phyloP scores from a whole-genome alignment of 2,329 filamentous ascomycete genomes.

The Xylaria polymorpha region DNA sequence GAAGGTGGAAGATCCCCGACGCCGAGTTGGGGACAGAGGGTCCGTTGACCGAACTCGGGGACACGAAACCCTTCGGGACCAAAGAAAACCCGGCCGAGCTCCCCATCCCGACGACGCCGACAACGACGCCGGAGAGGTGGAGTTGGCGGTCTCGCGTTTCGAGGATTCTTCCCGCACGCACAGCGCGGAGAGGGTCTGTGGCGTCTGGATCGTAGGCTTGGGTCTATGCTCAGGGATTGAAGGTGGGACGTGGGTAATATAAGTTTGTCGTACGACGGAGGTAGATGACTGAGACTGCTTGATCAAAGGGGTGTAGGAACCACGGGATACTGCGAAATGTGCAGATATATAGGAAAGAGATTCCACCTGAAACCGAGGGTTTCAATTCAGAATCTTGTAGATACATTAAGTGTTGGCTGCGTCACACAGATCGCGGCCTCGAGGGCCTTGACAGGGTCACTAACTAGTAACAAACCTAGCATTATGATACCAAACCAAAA shows the following conservation, averaged over 20 bases:
- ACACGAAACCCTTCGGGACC: conserved; percentile 38
- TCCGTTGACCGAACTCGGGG: conserved; percentile 43
- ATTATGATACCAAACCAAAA: no score
- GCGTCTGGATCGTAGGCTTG: neutral
- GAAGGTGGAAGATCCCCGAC: conserved; percentile 30
- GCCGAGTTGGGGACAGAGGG: conserved; percentile 46
- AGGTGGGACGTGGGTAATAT: neutral
- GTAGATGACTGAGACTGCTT: neutral
- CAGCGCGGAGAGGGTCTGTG: neutral
- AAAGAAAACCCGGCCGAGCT: conserved; percentile 48
- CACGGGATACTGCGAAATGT: no score
- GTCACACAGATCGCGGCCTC: no score
- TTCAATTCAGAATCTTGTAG: no score
- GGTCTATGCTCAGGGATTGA: no score
- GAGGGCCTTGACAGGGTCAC: no score
- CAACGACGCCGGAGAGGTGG: neutral
- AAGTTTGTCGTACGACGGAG: neutral
- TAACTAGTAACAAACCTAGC: no score
- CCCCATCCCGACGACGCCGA: conserved; percentile 4
- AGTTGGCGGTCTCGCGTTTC: neutral
- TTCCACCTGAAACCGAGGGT: no score
- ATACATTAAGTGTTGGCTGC: no score
- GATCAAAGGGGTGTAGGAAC: no score
- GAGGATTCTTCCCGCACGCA: conserved; percentile 3
- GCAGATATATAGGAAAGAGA: no score